A percentile compares a stretch with the other conserved stretches of the same genome.
These are phyloP conservation scores for Sclerotinia borealis DNA, from an alignment of 2,329 filamentous ascomycete genomes.

Conservation along the genomic window DNA sequence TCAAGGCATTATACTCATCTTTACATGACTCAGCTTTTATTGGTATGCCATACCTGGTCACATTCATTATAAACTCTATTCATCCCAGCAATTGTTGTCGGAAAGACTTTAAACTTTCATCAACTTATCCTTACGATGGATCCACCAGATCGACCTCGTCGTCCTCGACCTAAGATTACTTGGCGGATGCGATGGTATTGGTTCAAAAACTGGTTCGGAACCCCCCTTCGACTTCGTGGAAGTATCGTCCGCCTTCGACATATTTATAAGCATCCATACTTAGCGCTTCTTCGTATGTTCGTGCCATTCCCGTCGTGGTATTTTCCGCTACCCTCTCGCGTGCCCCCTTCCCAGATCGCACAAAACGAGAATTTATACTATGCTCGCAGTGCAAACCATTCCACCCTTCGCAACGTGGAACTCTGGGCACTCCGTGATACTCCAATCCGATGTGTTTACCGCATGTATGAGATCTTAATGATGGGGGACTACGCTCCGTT, in stretches of 20 bases:
- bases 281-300: not conserved
- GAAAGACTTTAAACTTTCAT: too few relatives aligned
- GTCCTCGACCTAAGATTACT: not conserved
- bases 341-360: not conserved
- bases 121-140: not conserved
- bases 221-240: not conserved
- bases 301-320: not conserved
- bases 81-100: too few relatives aligned
- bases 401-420: not conserved
- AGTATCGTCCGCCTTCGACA: not conserved
- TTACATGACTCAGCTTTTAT: too few relatives aligned
- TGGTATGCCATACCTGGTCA: too few relatives aligned
- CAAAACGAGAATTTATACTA: not conserved
- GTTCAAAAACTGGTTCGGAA: not conserved
- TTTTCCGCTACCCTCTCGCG: not conserved
- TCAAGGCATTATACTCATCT: too few relatives aligned
- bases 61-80: too few relatives aligned
- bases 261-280: not conserved
- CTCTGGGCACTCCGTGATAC: not conserved
- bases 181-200: not conserved
- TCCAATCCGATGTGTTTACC: not conserved
- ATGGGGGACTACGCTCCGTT: not conserved
- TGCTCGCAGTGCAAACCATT: not conserved
- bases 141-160: not conserved
- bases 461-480: not conserved